These are phyloP conservation scores for Chaetomium tenue DNA, from an alignment of 495 filamentous ascomycete genomes.

Conservation along the genomic window DNA sequence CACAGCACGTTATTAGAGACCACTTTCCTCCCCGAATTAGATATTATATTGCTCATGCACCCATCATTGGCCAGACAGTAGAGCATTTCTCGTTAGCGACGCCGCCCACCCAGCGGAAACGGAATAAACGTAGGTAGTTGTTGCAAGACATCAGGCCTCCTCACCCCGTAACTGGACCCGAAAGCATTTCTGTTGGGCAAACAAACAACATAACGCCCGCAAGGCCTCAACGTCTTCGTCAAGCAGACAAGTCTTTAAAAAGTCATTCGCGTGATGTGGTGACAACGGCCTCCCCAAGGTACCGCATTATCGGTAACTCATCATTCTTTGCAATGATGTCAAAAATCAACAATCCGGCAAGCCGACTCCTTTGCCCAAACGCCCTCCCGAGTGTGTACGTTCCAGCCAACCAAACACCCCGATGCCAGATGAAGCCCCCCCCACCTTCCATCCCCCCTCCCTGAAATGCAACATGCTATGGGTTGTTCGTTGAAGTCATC, in stretches of 20 bases:
- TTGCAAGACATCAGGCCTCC: neutral
- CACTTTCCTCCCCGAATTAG: constrained; percentile 18
- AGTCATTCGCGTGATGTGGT: neutral
- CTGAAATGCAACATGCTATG: constrained; percentile 34
- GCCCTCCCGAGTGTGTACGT: constrained; percentile 27
- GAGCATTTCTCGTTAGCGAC: neutral
- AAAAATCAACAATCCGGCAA: constrained; percentile 20
- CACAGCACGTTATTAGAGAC: neutral
- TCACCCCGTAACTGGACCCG: neutral
- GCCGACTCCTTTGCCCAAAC: constrained; percentile 25
- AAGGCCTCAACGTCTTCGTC: neutral
- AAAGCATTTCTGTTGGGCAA: neutral
- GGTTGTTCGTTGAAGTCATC: constrained; percentile 32
- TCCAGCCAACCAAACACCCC: constrained; percentile 24
- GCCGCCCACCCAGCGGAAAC: neutral
- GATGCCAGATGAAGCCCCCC: constrained; percentile 30
- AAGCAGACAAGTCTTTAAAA: neutral
- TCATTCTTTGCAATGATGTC: constrained; percentile 23
- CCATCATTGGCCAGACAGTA: neutral
- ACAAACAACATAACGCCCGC: neutral
- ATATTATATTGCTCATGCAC: constrained; percentile 21
- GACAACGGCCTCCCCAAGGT: neutral
- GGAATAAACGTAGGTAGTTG: neutral
- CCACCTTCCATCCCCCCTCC: constrained; percentile 12
- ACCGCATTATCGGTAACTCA: constrained; percentile 7